phyloP scores from a whole-genome alignment of 2,329 filamentous ascomycete genomes.

The Microcera coccophila region DNA sequence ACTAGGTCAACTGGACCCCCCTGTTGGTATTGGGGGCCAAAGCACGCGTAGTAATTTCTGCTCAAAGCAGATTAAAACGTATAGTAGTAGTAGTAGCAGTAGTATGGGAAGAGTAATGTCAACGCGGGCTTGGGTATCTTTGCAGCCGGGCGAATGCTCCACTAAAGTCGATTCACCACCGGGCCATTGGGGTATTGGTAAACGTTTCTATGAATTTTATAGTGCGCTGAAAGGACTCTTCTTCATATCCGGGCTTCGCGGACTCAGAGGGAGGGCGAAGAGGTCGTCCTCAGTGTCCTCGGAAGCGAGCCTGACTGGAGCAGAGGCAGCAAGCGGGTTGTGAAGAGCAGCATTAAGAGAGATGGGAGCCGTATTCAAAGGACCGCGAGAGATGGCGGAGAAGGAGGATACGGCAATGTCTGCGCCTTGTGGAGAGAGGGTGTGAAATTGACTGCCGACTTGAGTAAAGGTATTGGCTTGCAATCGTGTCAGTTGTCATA shows the following conservation, averaged over 20 bases:
- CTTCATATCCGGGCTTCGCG: constrained; percentile 79
- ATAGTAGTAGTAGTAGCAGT: neutral
- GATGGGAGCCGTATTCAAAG: constrained; percentile 18
- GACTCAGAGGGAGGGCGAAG: constrained; percentile 83
- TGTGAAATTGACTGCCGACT: constrained; percentile 31
- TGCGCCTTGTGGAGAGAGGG: constrained; percentile 29
- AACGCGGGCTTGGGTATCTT: neutral
- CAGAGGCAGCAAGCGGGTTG: constrained; percentile 14
- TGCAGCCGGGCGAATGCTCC: neutral
- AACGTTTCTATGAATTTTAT: constrained; percentile 5
- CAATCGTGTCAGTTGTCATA: constrained; percentile 15
- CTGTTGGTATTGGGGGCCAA: too few relatives aligned
- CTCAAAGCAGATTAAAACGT: neutral
- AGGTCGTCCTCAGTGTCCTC: constrained; percentile 64
- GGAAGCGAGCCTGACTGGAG: constrained; percentile 14
- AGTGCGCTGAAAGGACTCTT: constrained; percentile 72
- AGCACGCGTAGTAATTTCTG: too few relatives aligned
- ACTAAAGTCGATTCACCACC: neutral
- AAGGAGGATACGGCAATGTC: constrained; percentile 37
- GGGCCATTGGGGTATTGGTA: neutral
- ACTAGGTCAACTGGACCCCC: neutral
- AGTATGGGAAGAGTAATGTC: too few relatives aligned
- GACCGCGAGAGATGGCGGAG: constrained; percentile 26
- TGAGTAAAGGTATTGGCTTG: constrained; percentile 36
- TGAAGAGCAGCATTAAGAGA: constrained; percentile 34